These are phyloP conservation scores for Parastagonospora avenae DNA, from an alignment of 2,329 filamentous ascomycete genomes.

Conservation along the genomic window DNA sequence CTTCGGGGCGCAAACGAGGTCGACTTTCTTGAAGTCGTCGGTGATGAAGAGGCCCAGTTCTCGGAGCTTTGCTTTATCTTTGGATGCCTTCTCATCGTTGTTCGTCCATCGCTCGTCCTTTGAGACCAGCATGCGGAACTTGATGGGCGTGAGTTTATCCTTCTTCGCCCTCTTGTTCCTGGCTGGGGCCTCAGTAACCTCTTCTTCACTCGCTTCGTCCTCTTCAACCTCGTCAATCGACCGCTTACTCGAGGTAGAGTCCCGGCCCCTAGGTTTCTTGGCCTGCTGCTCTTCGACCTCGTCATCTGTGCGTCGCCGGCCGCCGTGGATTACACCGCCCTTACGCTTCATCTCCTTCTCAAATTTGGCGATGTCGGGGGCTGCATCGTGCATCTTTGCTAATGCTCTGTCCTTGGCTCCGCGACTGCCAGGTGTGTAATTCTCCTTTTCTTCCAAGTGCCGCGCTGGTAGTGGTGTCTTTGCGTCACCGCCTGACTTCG, in stretches of 20 bases:
- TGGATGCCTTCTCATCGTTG: constrained; percentile 73
- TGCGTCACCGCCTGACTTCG: constrained; percentile 31
- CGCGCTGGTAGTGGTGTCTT: constrained; percentile 59
- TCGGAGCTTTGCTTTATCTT: constrained; percentile 80
- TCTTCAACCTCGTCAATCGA: constrained; percentile 53
- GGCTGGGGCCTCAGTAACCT: constrained; percentile 57
- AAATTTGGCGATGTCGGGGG: constrained; percentile 84
- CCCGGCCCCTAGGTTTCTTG: constrained; percentile 37
- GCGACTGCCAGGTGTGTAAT: constrained; percentile 80
- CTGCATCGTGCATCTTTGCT: constrained; percentile 75
- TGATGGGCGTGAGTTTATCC: constrained; percentile 61
- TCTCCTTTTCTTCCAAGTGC: constrained; percentile 70
- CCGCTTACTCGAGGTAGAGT: constrained; percentile 51
- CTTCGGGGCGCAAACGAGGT: constrained; percentile 84
- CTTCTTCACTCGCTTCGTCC: constrained; percentile 49
- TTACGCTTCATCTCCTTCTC: constrained; percentile 91
- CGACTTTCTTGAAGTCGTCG: constrained; percentile 74
- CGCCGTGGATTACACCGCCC: constrained; percentile 67
- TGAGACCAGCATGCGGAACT: constrained; percentile 80
- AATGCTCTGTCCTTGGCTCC: constrained; percentile 87
- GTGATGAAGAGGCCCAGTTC: constrained; percentile 82
- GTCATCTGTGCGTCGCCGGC: constrained; percentile 44
- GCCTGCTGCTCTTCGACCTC: constrained; percentile 45
- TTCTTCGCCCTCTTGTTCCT: constrained; percentile 66
- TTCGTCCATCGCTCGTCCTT: constrained; percentile 83